Base-by-base conservation (phyloP, 352 stramenopile species). In the Phytophthora lateralis region DNA sequence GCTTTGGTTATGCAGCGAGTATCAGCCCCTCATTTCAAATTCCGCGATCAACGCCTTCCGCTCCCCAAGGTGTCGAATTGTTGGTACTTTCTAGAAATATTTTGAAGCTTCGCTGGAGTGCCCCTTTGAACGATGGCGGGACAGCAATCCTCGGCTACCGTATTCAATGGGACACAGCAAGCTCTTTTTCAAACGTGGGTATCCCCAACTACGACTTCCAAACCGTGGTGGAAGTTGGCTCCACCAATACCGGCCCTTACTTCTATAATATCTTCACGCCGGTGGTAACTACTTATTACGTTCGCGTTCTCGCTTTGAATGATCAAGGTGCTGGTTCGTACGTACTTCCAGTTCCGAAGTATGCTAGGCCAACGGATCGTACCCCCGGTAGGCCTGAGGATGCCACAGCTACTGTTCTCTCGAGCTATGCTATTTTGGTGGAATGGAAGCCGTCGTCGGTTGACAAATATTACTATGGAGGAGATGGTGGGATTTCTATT, bases 271-370 rank as follows among this genome's bases (percentile, higher is more conserved):
- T 99, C 53, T 56, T 78, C 7, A 76, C 97, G 10, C 57, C 79
- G 5, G 37, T 67, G 6, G 42, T 63, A 8, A 88, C 72, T 1
- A 78, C 66, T n/a, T 95, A 96, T 39, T 99, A 85, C 67, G 93
- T 90, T 5, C 89, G 96, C 2, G 87, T 99, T 5, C 72, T 85
- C 15, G 95, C 96, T 14, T 82, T 95, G 38, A 99, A 99, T 71
- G 94, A 89, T 17, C 89, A 95, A 69, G 89, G 85, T 21, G 78
- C 77, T 47, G 88, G 94, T 24, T 21, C 63, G 8, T 69, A 75
- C 18, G 65, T 66, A 21, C 37, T 64, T 24, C 69, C 88, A 2
- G 69, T 78, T 26, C 85, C 88, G 12, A 64, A 59, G 15, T 88
- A 76, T 21, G 76, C 75, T 12, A 77, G 69, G 17, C 77, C 90